Base-by-base conservation (phyloP, 345 rosid species). In the Dipteronia sinensis region DNA sequence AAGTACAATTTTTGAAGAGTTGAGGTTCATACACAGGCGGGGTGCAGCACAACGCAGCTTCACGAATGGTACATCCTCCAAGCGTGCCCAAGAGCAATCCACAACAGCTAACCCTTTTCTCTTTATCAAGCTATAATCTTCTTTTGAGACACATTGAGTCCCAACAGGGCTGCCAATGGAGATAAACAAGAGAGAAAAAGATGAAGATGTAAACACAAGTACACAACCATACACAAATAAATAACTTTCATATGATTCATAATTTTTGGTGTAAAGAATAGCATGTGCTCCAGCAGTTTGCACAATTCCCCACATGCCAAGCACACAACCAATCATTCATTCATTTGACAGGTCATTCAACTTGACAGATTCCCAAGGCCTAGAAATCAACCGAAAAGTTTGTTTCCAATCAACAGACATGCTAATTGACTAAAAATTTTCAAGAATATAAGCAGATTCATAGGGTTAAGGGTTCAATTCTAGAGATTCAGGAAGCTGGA, bases 11-110 rank as follows among this genome's bases (percentile, higher is more conserved):
- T 46, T 31, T 16, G 53, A 47, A 17, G 67, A 76, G 73, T 25
- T 61, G 56, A 87, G 76, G 73, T 81, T 81, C 97, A 69, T 90
- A 96, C 99, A 84, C 59, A 96, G 87, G 73, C 98, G 97, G 82
- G 99, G 98, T 72, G 97, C 90, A 79, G 90, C 78, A 82, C 98
- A 94, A 19, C 95, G 97, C 80, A 96, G 83, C 87, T 96, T 96
- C 82, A 82, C 89, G 69, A 96, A 96, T 7, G 98, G 99, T 46
- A 96, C 98, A 89, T 96, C 99, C 55, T 73, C 90, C 80, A 96
- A 77, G 68, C 98, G 95, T 23, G 98, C 95, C 99, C 98, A 96
- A 29, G 99, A 96, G 81, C 99, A 96, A 86, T 96, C 99, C 71
- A 96, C 98, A 34, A 96, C 99, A 51, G 97, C 98, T 85, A 96